Percentiles rank a stretch among this genome's conserved stretches.
Evolutionary conservation across 352 stramenopile genomes (phyloP).

Genomic region (Globisporangium lucens): DNA sequence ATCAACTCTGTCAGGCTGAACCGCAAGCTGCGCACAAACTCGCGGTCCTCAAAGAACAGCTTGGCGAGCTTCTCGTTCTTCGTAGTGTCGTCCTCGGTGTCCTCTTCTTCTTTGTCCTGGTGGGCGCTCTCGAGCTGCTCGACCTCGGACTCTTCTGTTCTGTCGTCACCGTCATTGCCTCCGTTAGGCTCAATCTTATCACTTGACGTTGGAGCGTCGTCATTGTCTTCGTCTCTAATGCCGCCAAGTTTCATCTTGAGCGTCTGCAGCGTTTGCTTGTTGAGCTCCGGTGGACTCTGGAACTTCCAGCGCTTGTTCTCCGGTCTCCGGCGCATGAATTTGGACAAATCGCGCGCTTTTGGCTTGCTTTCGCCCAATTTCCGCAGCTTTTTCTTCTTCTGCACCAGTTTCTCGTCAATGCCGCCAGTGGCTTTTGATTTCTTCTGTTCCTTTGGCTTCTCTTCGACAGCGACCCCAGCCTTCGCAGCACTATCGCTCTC

Average conservation of each 20-base stretch:
- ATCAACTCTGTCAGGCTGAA: constrained; percentile 71
- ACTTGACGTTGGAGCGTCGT: background rate
- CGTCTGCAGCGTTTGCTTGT: constrained; percentile 29
- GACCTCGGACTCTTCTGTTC: constrained; percentile 2
- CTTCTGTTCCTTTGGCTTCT: background rate
- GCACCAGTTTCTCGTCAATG: constrained; percentile 13
- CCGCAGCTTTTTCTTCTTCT: constrained; percentile 9
- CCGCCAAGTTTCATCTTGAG: constrained; percentile 16
- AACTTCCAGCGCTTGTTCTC: constrained; percentile 75
- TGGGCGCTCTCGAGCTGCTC: constrained; percentile 6
- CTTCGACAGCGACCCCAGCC: background rate
- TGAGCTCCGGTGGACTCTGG: constrained; percentile 57
- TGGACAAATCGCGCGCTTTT: constrained; percentile 16
- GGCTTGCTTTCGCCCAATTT: constrained; percentile 16
- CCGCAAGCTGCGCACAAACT: constrained; percentile 59
- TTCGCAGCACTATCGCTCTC: background rate
- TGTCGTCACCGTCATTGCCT: background rate
- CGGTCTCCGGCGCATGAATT: constrained; percentile 53
- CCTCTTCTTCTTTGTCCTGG: background rate
- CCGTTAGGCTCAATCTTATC: background rate
- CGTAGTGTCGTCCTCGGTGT: constrained; percentile 19
- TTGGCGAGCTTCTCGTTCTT: constrained; percentile 56
- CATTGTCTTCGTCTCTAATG: background rate
- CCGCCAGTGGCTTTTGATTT: background rate
- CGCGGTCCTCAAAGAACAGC: constrained; percentile 65